phyloP scores from a whole-genome alignment of 2,329 filamentous ascomycete species.

The Nakataea oryzae region DNA sequence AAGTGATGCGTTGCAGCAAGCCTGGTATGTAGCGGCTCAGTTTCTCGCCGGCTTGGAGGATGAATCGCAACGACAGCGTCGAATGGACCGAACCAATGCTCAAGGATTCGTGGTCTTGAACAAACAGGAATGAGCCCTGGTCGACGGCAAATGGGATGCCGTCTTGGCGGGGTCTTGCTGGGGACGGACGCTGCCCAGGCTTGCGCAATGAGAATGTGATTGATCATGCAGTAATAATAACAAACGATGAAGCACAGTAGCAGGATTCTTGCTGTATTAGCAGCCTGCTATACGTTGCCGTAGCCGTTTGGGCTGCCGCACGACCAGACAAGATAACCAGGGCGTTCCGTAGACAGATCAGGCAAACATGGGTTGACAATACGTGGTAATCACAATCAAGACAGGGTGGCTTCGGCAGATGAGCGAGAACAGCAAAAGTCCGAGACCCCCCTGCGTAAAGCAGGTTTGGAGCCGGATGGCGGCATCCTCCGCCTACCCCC shows the following conservation, averaged over 20 bases:
- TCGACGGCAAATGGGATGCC: not conserved
- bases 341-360: not conserved
- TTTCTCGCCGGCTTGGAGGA: not conserved
- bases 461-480: not conserved
- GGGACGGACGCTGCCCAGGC: no score
- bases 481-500: not conserved
- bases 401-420: not conserved
- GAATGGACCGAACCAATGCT: not conserved
- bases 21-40: not conserved
- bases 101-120: not conserved
- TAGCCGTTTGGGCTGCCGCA: not conserved
- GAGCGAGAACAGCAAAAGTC: not conserved
- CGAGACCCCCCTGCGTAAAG: not conserved
- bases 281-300: no score
- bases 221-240: no score
- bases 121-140: not conserved
- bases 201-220: no score
- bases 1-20: not conserved
- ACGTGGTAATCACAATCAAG: not conserved
- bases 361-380: not conserved
- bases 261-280: no score
- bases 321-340: not conserved
- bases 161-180: not conserved
- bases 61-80: not conserved
- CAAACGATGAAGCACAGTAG: not conserved